Evolutionary conservation across 1,139 yeast species (phyloP), one percentile per base, ranked within the genome.

Genomic region (Hansenula lynferdii): DNA sequence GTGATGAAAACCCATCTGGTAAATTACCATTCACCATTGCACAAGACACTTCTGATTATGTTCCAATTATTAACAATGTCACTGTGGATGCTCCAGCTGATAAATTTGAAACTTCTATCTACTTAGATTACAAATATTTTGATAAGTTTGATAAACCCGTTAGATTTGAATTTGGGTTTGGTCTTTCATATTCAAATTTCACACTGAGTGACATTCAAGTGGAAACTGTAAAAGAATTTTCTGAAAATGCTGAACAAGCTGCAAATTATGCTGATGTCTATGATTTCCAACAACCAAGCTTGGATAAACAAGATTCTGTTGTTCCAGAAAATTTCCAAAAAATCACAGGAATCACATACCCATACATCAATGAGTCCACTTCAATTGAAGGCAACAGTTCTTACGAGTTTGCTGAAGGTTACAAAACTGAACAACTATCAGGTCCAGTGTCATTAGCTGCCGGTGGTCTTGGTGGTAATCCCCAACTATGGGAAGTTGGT

Each of bases 1-100:
- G 85, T 7, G 82, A 76, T 32, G 67, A 63, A 14, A 75, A 75
- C 48, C 84, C 85, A 20, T 69, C 76, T 18, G 85, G 84, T 16
- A 75, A 71, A 49, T 61, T 80, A 32, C 75, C 85, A 4, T 66
- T 78, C 42, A 70, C 83, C 7, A 74, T 69, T 64, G 81, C 82
- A 39, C 62, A 57, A 35, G 46, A 62, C 33, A 61, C 60, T 44
- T 68, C 64, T 43, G 64, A 65, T 34, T 75, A 75, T 48, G 71
- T 71, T 20, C 73, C 77, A 23, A 55, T 75, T 7, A 48, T 6
- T 58, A 62, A n/a, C 11, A 20, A 36, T 4, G 38, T 36, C 8
- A 37, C 34, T 40, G 39, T 39, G 14, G 39, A 35, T 31, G 39
- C 34, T 14, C 43, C 44, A 32, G 34, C 35, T 31, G 40, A 34